Evolutionary conservation across 1,139 yeast genomes (phyloP), one percentile per base, ranked within the genome.

Genomic region (Nakaseomyces sp.): DNA sequence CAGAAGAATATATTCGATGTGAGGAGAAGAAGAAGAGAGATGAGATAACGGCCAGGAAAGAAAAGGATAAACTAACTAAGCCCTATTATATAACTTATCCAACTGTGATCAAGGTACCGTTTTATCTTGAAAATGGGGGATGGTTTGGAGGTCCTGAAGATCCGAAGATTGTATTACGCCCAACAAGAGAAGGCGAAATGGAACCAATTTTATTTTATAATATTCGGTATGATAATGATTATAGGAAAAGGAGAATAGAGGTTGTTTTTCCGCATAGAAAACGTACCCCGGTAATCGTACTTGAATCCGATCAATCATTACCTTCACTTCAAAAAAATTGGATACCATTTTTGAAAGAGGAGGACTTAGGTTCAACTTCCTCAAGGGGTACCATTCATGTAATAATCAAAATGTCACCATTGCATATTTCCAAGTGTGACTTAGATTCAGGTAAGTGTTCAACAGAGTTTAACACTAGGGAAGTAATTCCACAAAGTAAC

Each of bases 231-330:
- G 44, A 48, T 13, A 45, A 61, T 8, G 47, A 42, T n/a, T 44
- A 44, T 9, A 64, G 8, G 7, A 15, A 63, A 46, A 46, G 70
- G 37, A 63, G 60, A 2, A 66, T 67, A 69, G 61, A 60, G 48
- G 45, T 54, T 38, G 55, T 55, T 25, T 61, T 58, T 48, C 67
- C 67, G 28, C 49, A 61, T 16, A 57, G 58, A 50, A 66, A 51
- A 44, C 59, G 53, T 55, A 57, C 46, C 53, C 58, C 38, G 54
- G 47, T 56, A 54, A 59, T 46, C 25, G 56, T 44, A 47, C 69
- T 55, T 42, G 56, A 56, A 26, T 9, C 13, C 12, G 29, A 26
- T 26, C 29, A 26, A 10, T 5, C 8, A n/a, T 12, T 26, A n/a
- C n/a, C 29, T 8, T n/a, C 13, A 10, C 12, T 26, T 10, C 38